Evolutionary conservation across 768 basidiomycete species (phyloP), one percentile per base, ranked within the genome.

Genomic region (Lactarius pseudohatsudake): DNA sequence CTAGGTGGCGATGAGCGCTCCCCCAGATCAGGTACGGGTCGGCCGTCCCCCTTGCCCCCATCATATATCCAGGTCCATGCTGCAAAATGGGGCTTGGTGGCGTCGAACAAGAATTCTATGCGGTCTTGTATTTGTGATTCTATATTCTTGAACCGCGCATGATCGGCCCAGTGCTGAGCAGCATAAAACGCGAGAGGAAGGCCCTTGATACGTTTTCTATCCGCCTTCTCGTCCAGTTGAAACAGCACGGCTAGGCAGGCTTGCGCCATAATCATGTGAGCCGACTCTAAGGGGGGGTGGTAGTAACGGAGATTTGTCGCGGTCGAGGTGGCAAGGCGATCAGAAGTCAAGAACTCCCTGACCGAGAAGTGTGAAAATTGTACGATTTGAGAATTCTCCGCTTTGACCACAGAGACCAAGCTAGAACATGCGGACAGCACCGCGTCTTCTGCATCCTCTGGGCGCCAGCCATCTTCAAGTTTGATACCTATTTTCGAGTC

Each of bases 291-390:
- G 7, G 32, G 28, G n/a, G 47, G 15, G 30, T 50, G 41, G 15
- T 11, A 45, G 41, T 50, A 18, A 28, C 4, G 15, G 15, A 54
- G 26, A 4, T 1, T 10, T 8, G 16, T 18, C 11, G 53, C 8
- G 2, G 53, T 54, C 10, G 45, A 61, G 15, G 15, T 7, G 1
- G 16, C 11, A 7, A 34, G 26, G 41, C 28, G 43, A 34, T 45
- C n/a, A 10, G 59, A 61, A 4, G 45, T 61, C 59, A 61, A 61
- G 59, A 61, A 61, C 9, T 61, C 45, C 2, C 38, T 45, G 10
- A 61, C 59, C 4, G 59, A 61, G n/a, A 50, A 61, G 11, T 61
- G 60, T 22, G 60, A 47, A 50, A 50, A 61, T 15, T 26, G 60
- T 9, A 61, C 60, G 4, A 50, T 18, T 50, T 38, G 34, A 1